Evolutionary conservation across 768 basidiomycete genomes (phyloP), one percentile per base, ranked within the genome.

Genomic region (Boletus edulis): DNA sequence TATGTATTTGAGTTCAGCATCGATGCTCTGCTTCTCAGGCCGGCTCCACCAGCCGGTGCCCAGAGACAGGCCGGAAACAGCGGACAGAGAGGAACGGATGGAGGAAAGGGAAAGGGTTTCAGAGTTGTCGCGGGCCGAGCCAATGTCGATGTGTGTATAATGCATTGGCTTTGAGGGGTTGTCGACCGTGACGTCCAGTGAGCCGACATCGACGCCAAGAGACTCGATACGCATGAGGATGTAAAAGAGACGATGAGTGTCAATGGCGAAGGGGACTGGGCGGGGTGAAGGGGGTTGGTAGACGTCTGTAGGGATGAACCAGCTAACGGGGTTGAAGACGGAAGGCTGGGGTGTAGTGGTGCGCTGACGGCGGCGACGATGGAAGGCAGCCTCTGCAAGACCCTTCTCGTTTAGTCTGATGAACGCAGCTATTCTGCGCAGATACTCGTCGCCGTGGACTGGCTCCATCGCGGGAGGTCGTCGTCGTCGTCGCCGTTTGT

Each of bases 241-340:
- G 73, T 95, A 96, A 79, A 90, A 92, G 8, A 96, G 83, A 59
- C 87, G 91, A 65, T 92, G 89, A 27, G 81, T 83, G 71, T 93
- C 89, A 60, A 91, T 77, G 5, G 81, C 67, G 55, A 94, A 82
- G 22, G 85, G 71, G 42, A 89, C 72, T 10, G 91, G 84, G 68
- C 81, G 84, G n/a, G 74, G 71, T 5, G 75, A 55, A 9, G 70
- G 58, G 20, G 71, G 74, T 3, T 66, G 55, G 39, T 55, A 56
- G 14, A 29, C 42, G 35, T 63, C 67, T 47, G 49, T 34, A 47
- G 62, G 49, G 34, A 65, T 57, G 58, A 87, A 80, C 87, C 87
- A 89, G 49, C 73, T 75, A 41, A 85, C 71, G 22, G 86, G 87
- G 57, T 85, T 85, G 71, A 85, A 77, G 24, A 78, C 63, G 51